Base-by-base conservation (phyloP, 495 filamentous ascomycete species). In the Physcia stellaris region DNA sequence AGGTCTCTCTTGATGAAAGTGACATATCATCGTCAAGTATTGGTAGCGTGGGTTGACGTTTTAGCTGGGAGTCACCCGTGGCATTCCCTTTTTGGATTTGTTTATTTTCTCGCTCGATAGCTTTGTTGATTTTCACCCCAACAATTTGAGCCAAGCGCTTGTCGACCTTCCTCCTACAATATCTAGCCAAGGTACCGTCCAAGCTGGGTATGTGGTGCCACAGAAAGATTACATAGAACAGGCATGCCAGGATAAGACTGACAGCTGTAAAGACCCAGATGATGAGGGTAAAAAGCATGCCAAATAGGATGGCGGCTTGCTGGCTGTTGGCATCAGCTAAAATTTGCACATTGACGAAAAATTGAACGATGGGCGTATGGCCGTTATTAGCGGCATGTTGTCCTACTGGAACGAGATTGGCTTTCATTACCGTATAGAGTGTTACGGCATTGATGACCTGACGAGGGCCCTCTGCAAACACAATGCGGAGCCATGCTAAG, bases 141-240 rank as follows among this genome's bases (percentile, higher is more conserved):
- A 95, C 86, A 45, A 98, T 90, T 35, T 75, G 68, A 40, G 73
- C 78, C 45, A 98, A 63, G 39, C 86, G 68, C 30, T 66, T 75
- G 51, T 92, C 86, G 53, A 94, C 76, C 62, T 94, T 94, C 12
- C 86, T 74, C 41, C 82, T 77, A 53, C 88, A 95, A 60, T 92
- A 98, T 11, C 75, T 75, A 10, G 72, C 70, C 16, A 98, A 66
- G 1, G 77, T 74, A n/a, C 80, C 81, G 53, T 93, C 84, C 19
- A 67, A 61, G 9, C 65, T 64, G 4, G 84, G 83, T 41, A 98
- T 92, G 47, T 85, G 80, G 57, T 85, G 80, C 70, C 83, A 94
- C 3, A 98, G 68, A 62, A 90, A 98, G 42, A 78, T 67, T 20
- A 94, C 55, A 56, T 93, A 98, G 28, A 92, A 71, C 1, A 88